phyloP scores from a whole-genome alignment of 805 yeast genomes.

The Lipomyces yamadae region DNA sequence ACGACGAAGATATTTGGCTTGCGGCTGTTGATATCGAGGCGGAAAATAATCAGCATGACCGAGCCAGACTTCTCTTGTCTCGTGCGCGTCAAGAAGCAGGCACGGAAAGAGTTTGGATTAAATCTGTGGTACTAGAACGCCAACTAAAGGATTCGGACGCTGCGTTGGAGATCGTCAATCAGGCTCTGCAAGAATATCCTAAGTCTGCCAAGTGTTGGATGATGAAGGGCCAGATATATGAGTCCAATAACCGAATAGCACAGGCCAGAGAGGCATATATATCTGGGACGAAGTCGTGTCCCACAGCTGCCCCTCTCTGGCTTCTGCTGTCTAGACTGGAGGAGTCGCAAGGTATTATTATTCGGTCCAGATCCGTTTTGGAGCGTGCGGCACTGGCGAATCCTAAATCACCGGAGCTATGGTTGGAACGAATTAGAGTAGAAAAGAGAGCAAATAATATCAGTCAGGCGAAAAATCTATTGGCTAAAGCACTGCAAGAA shows the following conservation, averaged over 20 bases:
- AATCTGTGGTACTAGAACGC: conserved; percentile 60
- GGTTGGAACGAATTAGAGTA: conserved; percentile 61
- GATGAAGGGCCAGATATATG: conserved; percentile 65
- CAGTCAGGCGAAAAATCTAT: conserved; percentile 58
- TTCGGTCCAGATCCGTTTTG: conserved; percentile 71
- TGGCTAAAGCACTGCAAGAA: conserved; percentile 62
- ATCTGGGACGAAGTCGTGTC: conserved; percentile 56
- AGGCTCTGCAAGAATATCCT: conserved; percentile 58
- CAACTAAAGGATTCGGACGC: conserved; percentile 45
- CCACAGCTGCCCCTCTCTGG: conserved; percentile 59
- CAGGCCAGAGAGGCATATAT: conserved; percentile 56
- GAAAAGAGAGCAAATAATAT: conserved; percentile 59
- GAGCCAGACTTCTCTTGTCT: conserved; percentile 49
- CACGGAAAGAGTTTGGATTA: conserved; percentile 63
- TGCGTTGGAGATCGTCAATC: conserved; percentile 52
- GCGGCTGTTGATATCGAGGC: conserved; percentile 72
- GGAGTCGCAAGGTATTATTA: conserved; percentile 50
- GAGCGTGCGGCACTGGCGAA: conserved; percentile 66
- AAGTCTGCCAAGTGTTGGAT: conserved; percentile 58
- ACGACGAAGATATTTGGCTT: conserved; percentile 64
- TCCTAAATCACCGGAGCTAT: conserved; percentile 57
- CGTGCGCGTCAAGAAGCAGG: conserved; percentile 50
- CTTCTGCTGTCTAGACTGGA: conserved; percentile 55
- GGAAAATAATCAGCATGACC: conserved; percentile 47
- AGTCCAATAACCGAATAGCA: conserved; percentile 42